phyloP scores from a whole-genome alignment of 768 basidiomycete genomes.

The Suillus clintonianus region DNA sequence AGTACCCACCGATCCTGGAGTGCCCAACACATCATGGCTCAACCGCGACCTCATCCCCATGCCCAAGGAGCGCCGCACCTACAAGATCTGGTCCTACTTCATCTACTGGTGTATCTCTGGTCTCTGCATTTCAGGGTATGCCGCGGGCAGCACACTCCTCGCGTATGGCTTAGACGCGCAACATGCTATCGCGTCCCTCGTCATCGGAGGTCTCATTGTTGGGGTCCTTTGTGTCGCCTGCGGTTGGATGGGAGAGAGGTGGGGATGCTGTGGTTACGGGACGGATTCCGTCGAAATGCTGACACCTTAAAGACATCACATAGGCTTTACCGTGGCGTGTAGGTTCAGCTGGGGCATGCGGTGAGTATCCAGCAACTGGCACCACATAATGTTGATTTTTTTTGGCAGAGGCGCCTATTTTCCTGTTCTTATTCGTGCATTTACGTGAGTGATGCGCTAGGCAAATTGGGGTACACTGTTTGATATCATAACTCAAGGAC shows the following conservation, averaged over 20 bases:
- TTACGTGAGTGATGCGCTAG: not conserved
- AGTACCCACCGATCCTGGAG: not conserved
- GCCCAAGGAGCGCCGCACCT: constrained; percentile 28
- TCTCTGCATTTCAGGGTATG: constrained; percentile 18
- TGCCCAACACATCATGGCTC: constrained; percentile 8
- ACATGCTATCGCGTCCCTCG: constrained; percentile 16
- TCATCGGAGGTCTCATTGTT: constrained; percentile 14
- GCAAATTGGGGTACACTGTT: not conserved
- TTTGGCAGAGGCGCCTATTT: not conserved
- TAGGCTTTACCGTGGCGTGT: constrained; percentile 20
- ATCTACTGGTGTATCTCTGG: constrained; percentile 28
- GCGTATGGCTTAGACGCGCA: constrained; percentile 18
- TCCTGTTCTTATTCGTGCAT: not conserved
- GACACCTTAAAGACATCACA: constrained; percentile 12
- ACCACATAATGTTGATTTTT: not conserved
- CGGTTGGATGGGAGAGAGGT: constrained; percentile 24
- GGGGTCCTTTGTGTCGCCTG: constrained; percentile 20
- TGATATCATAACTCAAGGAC: not conserved
- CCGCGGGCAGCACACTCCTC: constrained; percentile 18
- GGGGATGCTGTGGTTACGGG: not conserved
- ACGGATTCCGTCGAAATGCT: constrained; percentile 2
- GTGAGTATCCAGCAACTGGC: not conserved
- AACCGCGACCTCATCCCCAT: constrained; percentile 28
- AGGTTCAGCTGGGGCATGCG: constrained; percentile 22
- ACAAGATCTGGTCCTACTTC: constrained; percentile 26